A percentile compares a stretch with the other conserved stretches of the same genome.
Evolutionary conservation across 2,329 filamentous ascomycete species (phyloP).

Genomic region (Paracorniculantispora psalliotae): DNA sequence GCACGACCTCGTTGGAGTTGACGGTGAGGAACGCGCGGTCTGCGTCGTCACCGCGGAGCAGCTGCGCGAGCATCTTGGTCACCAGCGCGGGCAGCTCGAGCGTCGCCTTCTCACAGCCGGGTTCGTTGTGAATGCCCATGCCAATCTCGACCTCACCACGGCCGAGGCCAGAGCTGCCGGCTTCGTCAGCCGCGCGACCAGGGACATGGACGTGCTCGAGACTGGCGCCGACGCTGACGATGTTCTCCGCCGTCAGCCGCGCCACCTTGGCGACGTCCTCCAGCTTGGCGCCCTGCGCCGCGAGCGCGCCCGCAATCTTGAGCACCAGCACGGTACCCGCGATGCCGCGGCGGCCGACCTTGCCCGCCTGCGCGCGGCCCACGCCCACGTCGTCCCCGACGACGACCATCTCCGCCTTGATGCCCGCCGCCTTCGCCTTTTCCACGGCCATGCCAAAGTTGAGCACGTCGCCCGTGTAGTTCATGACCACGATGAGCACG

Average conservation of each 20-base stretch:
- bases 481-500: slow-evolving; percentile 89
- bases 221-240: slow-evolving; percentile 81
- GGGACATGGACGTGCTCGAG: slow-evolving; percentile 92
- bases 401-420: slow-evolving; percentile 81
- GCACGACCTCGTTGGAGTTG: slow-evolving; percentile 57
- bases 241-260: slow-evolving; percentile 64
- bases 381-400: slow-evolving; percentile 92
- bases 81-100: slow-evolving; percentile 52
- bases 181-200: slow-evolving; percentile 58
- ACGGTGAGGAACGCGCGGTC: slow-evolving; percentile 67
- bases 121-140: slow-evolving; percentile 76
- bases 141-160: slow-evolving; percentile 58
- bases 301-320: slow-evolving; percentile 82
- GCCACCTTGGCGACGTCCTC: slow-evolving; percentile 70
- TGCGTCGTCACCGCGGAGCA: slow-evolving; percentile 59
- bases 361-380: slow-evolving; percentile 74
- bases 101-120: slow-evolving; percentile 49
- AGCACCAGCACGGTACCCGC: slow-evolving; percentile 88
- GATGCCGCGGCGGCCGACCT: slow-evolving; percentile 86
- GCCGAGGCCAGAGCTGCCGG: slow-evolving; percentile 40
- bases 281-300: slow-evolving; percentile 62
- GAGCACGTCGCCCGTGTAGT: slow-evolving; percentile 84
- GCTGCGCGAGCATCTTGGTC: slow-evolving; percentile 62
- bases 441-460: slow-evolving; percentile 94
- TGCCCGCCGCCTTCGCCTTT: slow-evolving; percentile 76